Evolutionary conservation across 306 rosid genomes (phyloP).

Genomic region (Argentina anserina): DNA sequence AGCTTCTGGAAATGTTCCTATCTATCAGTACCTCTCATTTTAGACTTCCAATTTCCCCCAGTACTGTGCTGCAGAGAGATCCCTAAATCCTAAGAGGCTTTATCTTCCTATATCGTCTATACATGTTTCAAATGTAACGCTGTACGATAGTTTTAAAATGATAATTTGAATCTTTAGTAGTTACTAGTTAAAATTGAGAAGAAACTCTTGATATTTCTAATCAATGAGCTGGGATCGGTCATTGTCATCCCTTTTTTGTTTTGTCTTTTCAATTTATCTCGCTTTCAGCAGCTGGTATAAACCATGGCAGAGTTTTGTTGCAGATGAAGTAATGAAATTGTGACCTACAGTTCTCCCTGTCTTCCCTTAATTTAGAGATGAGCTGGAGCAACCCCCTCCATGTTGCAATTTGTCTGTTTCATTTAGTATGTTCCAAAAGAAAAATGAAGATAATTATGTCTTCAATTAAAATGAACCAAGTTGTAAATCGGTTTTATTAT

Average conservation of each 20-base stretch:
- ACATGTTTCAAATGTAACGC: neutral
- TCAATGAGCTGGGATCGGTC: neutral
- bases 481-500: too few species aligned
- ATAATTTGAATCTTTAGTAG: neutral
- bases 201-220: neutral
- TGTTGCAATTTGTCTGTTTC: neutral
- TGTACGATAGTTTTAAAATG: neutral
- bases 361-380: neutral
- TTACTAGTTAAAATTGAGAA: neutral
- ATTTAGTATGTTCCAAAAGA: neutral
- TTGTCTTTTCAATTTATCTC: neutral
- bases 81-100: neutral
- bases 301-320: too few species aligned
- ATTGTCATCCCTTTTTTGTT: neutral
- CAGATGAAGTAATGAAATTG: too few species aligned
- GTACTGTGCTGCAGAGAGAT: neutral
- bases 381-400: neutral
- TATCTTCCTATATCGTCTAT: neutral
- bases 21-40: neutral
- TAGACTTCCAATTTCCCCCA: neutral
- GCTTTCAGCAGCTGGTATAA: neutral
- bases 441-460: neutral
- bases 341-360: neutral
- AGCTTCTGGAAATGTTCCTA: neutral
- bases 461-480: neutral